Evolutionary conservation across 2,329 filamentous ascomycete species (phyloP), one percentile per base, ranked within the genome.

Genomic region (Rosellinia necatrix): DNA sequence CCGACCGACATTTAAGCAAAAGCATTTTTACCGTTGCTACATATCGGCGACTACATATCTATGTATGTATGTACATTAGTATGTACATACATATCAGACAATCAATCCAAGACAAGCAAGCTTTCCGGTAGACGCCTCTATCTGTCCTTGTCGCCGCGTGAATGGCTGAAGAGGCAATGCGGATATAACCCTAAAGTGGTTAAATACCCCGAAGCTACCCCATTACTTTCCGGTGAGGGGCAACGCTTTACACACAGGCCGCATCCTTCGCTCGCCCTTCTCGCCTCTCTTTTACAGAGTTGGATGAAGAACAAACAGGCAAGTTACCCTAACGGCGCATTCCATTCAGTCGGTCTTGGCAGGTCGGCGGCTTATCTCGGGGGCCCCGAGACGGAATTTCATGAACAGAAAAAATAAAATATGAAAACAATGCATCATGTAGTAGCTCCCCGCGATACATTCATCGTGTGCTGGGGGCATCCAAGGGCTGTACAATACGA

Each of bases 171-270:
- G n/a, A n/a, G n/a, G n/a, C 29, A 41, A 27, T 22, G n/a, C 13
- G 13, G 12, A 34, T 34, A 22, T 12, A 32, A 27, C 37, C 54
- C 27, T 8, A 13, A 57, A 49, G 34, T 9, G 21, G 50, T 40
- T 49, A 49, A 44, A 25, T 30, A 13, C 40, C 29, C 56, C 53
- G 52, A 56, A 52, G 32, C 52, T 43, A 49, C 29, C 29, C 34
- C 37, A 27, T 3, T 43, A 27, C 32, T 41, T n/a, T 32, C 32
- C 12, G 30, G 29, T 2, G 35, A 17, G 34, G 21, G 44, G 32
- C 21, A 19, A 37, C 15, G 10, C 29, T 12, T 38, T 38, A 15
- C 22, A 29, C 24, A 29, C 17, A 32, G 12, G 22, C 22, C 32
- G 22, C 29, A 38, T 29, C 38, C 38, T 42, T 15, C 38, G 15